These are phyloP conservation scores for Sporothrix mexicana DNA, from an alignment of 2,329 filamentous ascomycete species.

Conservation along the genomic window DNA sequence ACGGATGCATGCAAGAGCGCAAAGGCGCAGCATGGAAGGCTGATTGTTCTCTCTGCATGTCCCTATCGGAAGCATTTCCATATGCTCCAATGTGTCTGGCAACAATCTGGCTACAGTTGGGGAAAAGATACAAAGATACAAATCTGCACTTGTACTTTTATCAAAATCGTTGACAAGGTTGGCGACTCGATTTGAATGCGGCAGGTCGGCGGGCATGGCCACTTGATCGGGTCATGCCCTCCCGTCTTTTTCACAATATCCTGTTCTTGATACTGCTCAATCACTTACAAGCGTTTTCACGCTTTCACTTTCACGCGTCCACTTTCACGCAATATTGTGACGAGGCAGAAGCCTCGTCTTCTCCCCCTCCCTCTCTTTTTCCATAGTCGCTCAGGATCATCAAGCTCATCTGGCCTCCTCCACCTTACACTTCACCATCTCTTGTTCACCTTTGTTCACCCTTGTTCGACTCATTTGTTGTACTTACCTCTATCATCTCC, in stretches of 20 bases:
- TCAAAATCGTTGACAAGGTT: not conserved
- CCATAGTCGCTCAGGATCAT: no score
- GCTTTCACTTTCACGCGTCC: not conserved
- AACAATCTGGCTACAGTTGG: no score
- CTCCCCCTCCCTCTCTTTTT: not conserved
- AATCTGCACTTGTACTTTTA: not conserved
- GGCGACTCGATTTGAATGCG: no score
- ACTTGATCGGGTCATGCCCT: not conserved
- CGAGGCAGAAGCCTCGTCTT: not conserved
- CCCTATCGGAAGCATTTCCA: conserved; percentile 6
- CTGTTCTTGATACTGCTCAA: not conserved
- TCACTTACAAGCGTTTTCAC: no score
- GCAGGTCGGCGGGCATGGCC: no score
- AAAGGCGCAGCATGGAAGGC: no score
- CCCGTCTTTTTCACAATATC: not conserved
- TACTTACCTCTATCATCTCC: not conserved
- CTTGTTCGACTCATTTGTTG: not conserved
- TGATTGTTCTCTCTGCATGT: not conserved
- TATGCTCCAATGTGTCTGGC: not conserved
- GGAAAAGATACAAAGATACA: no score
- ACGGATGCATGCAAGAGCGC: conserved; percentile 1
- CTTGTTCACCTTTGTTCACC: not conserved
- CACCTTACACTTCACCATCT: not conserved
- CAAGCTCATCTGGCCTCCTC: not conserved
- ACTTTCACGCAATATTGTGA: not conserved